Evolutionary conservation across 495 filamentous ascomycete species (phyloP).

Genomic region (Hypomontagnella submonticulosa): DNA sequence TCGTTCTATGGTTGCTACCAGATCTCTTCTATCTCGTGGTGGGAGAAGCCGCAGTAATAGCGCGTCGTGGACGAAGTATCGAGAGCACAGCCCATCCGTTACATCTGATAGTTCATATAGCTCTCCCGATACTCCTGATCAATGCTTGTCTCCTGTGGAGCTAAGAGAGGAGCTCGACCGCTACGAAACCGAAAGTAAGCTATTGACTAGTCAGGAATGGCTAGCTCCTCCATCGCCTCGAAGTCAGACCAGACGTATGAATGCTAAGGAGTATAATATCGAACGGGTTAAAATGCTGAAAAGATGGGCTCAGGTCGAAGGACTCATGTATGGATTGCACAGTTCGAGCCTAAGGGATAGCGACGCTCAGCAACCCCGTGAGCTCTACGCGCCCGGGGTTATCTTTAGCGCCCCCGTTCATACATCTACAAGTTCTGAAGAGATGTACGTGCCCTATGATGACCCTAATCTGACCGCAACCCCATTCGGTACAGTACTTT

Average conservation of each 20-base stretch:
- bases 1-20: background rate
- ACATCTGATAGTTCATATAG: no score
- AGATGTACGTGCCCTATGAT: slow-evolving; percentile 18
- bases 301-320: slow-evolving; percentile 13
- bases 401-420: slow-evolving; percentile 41
- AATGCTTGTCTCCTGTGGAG: slow-evolving; percentile 3
- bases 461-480: slow-evolving; percentile 40
- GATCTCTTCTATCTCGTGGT: background rate
- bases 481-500: slow-evolving; percentile 32
- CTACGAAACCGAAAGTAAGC: slow-evolving; percentile 13
- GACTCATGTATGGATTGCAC: slow-evolving; percentile 16
- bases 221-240: slow-evolving; percentile 20
- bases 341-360: slow-evolving; percentile 21
- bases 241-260: slow-evolving; percentile 8
- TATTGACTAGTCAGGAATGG: slow-evolving; percentile 25
- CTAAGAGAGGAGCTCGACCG: slow-evolving; percentile 25
- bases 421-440: slow-evolving; percentile 8
- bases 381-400: slow-evolving; percentile 19
- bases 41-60: background rate
- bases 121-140: background rate
- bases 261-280: slow-evolving; percentile 10
- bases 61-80: background rate
- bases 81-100: background rate
- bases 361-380: slow-evolving; percentile 12
- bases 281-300: slow-evolving; percentile 9